phyloP scores from a whole-genome alignment of 306 rosid genomes.

The Rosa rugosa region DNA sequence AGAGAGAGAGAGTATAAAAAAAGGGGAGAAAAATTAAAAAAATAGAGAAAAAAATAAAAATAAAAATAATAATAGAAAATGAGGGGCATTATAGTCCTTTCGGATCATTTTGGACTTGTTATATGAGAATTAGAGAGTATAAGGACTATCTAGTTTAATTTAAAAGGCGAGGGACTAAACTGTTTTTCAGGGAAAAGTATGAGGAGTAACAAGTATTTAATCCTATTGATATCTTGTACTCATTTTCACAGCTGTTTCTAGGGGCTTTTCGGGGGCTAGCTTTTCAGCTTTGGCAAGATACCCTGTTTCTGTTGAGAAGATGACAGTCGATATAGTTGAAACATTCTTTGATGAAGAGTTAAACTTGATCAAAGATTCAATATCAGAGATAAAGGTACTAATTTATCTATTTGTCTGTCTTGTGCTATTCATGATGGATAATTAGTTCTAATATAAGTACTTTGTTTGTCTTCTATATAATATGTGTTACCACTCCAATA shows the following conservation, averaged over 20 bases:
- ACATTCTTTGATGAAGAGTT: conserved; percentile 55
- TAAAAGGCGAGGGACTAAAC: no score
- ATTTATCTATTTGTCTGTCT: conserved; percentile 13
- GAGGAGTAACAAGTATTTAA: no score
- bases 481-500: background rate
- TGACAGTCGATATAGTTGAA: conserved; percentile 43
- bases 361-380: conserved; percentile 52
- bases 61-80: no score
- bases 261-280: conserved; percentile 59
- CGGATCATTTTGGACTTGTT: no score
- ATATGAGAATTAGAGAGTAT: no score
- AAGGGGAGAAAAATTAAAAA: no score
- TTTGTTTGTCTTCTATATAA: background rate
- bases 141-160: no score
- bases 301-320: conserved; percentile 47
- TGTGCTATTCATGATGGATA: background rate
- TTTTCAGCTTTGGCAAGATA: conserved; percentile 56
- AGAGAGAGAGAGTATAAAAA: no score
- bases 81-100: no score
- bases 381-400: conserved; percentile 71
- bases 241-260: conserved; percentile 64
- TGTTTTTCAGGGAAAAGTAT: no score
- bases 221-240: conserved; percentile 23
- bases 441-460: background rate
- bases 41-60: no score